Evolutionary conservation across 805 yeast species (phyloP), one percentile per base, ranked within the genome.

Genomic region (Candida tallmaniae): DNA sequence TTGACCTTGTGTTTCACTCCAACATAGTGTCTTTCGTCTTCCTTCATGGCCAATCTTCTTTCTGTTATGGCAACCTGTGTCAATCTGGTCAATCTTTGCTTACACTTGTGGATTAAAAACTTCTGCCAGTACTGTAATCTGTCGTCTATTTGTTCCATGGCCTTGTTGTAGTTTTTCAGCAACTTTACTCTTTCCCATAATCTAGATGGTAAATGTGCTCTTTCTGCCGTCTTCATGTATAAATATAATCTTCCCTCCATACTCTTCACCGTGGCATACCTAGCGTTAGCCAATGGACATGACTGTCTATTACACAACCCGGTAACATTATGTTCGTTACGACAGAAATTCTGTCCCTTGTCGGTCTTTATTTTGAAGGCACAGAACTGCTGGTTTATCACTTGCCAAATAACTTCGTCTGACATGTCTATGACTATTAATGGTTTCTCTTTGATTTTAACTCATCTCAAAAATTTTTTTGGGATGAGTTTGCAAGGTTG

Each of bases 151-250:
- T 93, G 99, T 44, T 74, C 73, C 51, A 93, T 70, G 1, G 97
- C 97, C 56, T 76, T 83, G 34, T 81, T 73, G 58, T 88, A 93
- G 60, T 93, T 89, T 61, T 86, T 88, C 30, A 93, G 83, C 41
- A 93, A 71, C 59, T 81, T 83, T 54, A 93, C 83, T 51, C 97
- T 76, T 63, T 93, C 97, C 99, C 99, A 93, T 57, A 86, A 67
- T 50, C 83, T 83, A 28, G 84, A 78, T 10, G 99, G 99, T 44
- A 88, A 84, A 56, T 93, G 97, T 14, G 95, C 94, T 64, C 99
- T 79, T 66, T 93, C 99, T 1, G 94, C 95, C 1, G 97, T 93
- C 59, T 93, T 93, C 87, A 93, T 93, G 63, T 93, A 93, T 23
- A 86, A 64, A 51, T 85, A 86, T 31, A 87, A 62, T 54, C 76